These are phyloP conservation scores for Gossypium davidsonii DNA, from an alignment of 441 rosid species.

Conservation along the genomic window DNA sequence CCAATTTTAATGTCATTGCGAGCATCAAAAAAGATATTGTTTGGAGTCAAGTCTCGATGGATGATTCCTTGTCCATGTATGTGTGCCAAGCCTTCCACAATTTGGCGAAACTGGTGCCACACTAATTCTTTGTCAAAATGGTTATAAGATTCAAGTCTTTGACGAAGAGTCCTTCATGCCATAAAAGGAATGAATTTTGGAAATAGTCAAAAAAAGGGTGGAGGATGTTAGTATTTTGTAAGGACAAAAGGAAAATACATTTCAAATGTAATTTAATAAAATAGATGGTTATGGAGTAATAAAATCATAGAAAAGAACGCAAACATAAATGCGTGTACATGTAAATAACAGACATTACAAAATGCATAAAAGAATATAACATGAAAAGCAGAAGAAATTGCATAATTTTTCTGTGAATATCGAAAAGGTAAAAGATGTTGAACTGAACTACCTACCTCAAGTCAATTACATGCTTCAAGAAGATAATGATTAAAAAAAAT, in stretches of 20 bases:
- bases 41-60: constrained; percentile 98
- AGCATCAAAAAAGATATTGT: constrained; percentile 91
- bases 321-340: not conserved
- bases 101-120: constrained; percentile 89
- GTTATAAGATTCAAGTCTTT: constrained; percentile 75
- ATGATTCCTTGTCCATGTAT: constrained; percentile 97
- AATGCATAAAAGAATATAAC: not conserved
- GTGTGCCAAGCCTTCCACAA: constrained; percentile 94
- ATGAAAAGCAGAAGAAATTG: not conserved
- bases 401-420: not conserved
- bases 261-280: not conserved
- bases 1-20: constrained; percentile 95
- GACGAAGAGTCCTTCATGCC: constrained; percentile 75
- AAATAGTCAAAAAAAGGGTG: not conserved
- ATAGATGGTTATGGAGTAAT: not conserved
- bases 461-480: constrained; percentile 1
- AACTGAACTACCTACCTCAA: not conserved
- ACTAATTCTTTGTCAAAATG: constrained; percentile 78
- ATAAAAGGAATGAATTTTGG: not conserved
- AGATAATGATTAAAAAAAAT: constrained; percentile 1
- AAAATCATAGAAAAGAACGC: constrained; percentile 13
- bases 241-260: not conserved
- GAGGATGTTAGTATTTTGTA: not conserved
- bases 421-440: not conserved
- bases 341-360: not conserved